Base-by-base conservation (phyloP, 1,139 yeast genomes). In the Yamadazyma atmosphaerica region DNA sequence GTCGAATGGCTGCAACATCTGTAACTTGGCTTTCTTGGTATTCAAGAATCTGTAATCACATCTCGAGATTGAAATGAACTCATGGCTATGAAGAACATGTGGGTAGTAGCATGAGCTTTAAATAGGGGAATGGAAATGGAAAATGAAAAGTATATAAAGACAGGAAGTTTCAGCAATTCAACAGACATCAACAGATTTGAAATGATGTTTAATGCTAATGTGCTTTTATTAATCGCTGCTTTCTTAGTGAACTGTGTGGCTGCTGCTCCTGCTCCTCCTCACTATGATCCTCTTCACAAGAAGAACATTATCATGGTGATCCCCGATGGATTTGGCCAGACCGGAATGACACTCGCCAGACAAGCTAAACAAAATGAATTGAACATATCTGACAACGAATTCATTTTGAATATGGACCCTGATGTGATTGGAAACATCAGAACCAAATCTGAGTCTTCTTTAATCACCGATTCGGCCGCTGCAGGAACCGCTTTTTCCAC, bases 401-500 rank as follows among this genome's bases (percentile, higher is more conserved):
- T 74, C 21, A 35, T 27, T 19, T 68, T 88, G 45, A 60, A 67
- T 9, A 55, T 88, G 30, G 96, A 88, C 57, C 63, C 76, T 40
- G 77, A 80, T 55, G 63, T 86, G 31, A 72, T 87, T 39, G 96
- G 96, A 16, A 72, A 83, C 29, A 81, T 92, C 4, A 74, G 95
- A 49, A 88, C 96, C 1, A 70, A 86, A 44, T 84, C 95, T 11
- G 74, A 78, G 25, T 68, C 73, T 42, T 83, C 92, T 1, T 67
- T 84, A 47, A 75, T 88, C 44, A 88, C 96, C 0, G 96, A 88
- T 58, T 84, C 94, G 21, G 96, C 96, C 9, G 96, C 96, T 3
- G 96, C 96, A 13, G 96, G 96, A 16, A 87, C 95, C 10, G 96
- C 95, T 0, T 88, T 86, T 55, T 71, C 94, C 0, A 84, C 95